Base-by-base conservation (phyloP, 1,139 yeast species). In the Suhomyces atakaporum region DNA sequence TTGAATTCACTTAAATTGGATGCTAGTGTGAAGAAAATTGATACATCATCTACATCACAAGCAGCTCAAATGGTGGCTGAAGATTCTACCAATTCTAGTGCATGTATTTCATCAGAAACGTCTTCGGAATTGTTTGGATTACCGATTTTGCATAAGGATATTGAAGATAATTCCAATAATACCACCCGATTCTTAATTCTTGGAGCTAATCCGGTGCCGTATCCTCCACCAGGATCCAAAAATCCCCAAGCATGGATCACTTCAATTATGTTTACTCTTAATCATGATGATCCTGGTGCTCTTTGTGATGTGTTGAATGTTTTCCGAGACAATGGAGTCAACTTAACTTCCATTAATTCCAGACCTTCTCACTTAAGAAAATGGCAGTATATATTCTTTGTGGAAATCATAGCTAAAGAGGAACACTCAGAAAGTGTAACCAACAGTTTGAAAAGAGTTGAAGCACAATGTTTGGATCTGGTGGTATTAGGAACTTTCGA, bases 371-470 rank as follows among this genome's bases (percentile, higher is more conserved):
- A 74, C 14, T 58, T 69, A 33, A 61, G 66, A 38, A 81, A 84
- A 22, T 90, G 97, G 97, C 82, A 82, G 48, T 87, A 89, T 54
- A 81, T 85, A 1, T 89, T 86, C 62, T 88, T 85, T 54, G 76
- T 86, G 10, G 97, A 90, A 53, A 47, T 66, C 25, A 73, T 78
- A 34, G 76, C 71, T 0, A 50, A 51, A 29, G 25, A 42, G 2
- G 40, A 36, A 4, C 37, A 48, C 10, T 58, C 53, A 16, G 49
- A 33, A 9, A 48, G 45, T 11, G 48, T 65, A n/a, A 33, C 38
- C 18, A 23, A 36, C 9, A 54, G 62, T 29, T 41, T 58, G 12
- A 45, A 39, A 14, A 53, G 47, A 36, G 53, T 60, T 19, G 31
- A 45, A 26, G 31, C 35, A 7, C 52, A 44, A 16, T 64, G 74